A percentile compares a stretch with the other conserved stretches of the same genome.
These are phyloP conservation scores for Acer yangbiense DNA, from an alignment of 345 rosid genomes.

Conservation along the genomic window DNA sequence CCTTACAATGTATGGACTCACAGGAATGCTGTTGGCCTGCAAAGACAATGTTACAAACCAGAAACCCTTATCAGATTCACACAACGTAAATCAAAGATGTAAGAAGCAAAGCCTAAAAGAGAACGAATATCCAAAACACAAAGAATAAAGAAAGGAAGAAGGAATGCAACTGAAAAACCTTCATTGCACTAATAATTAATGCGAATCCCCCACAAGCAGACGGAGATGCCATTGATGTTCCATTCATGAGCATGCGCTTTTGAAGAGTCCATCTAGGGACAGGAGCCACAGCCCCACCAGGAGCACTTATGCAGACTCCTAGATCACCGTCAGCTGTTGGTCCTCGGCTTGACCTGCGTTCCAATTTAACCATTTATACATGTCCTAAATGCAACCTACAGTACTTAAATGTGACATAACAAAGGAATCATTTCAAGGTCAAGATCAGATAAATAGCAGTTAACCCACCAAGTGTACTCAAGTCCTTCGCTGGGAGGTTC, in stretches of 20 bases:
- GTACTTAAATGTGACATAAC: conserved; percentile 2
- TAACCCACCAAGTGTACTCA: conserved; percentile 82
- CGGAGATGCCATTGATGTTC: conserved; percentile 99
- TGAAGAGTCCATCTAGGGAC: conserved; percentile 99
- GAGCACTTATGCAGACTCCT: conserved; percentile 95
- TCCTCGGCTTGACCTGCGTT: conserved; percentile 95
- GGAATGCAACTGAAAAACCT: conserved; percentile 47
- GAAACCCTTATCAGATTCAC: conserved; percentile 22
- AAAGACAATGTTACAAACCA: conserved; percentile 24
- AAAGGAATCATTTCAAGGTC: not conserved
- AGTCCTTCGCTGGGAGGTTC: conserved; percentile 94
- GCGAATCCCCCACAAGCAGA: conserved; percentile 99
- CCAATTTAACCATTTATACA: conserved; percentile 26
- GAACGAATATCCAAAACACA: conserved; percentile 7
- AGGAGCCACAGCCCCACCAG: conserved; percentile 99
- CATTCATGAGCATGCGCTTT: conserved; percentile 98
- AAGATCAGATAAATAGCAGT: conserved; percentile 24
- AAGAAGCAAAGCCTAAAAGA: conserved; percentile 16
- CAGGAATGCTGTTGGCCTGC: conserved; percentile 80
- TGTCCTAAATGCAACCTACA: conserved; percentile 25
- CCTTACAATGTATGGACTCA: conserved; percentile 85
- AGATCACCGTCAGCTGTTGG: conserved; percentile 98
- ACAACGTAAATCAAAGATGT: conserved; percentile 6
- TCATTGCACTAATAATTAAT: conserved; percentile 91
- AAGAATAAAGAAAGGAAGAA: conserved; percentile 15